Evolutionary conservation across 495 filamentous ascomycete species (phyloP), one percentile per base, ranked within the genome.

Genomic region (Usnea hakonensis): DNA sequence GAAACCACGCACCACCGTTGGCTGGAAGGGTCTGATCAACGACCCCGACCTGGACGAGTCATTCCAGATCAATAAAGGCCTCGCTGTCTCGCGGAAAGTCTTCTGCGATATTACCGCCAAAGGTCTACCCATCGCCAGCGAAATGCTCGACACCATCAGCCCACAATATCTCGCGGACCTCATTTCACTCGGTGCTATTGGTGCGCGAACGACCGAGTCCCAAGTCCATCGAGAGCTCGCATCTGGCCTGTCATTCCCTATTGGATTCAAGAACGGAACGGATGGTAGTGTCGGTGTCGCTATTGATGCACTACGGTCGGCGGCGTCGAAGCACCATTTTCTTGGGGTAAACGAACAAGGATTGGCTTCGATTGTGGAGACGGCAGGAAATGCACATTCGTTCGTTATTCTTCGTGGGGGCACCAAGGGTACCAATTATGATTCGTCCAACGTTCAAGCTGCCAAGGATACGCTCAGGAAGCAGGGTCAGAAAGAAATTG

Each of bases 241-340:
- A 2, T 93, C 89, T 37, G 94, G 94, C 66, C 75, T 97, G 30
- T 91, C 87, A 60, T 98, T 97, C 85, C 94, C 94, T 1, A 90
- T 97, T n/a, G 94, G 94, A 43, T 98, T 98, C 85, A 98, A 98
- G 83, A 98, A 98, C 74, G 94, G 94, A 61, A 98, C 94, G 30
- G 94, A 98, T 73, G 94, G 94, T 33, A 86, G 86, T 0, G 75
- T 98, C 40, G 83, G 87, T 60, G 90, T 97, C 7, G 91, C 94
- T 1, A 88, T 98, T 63, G 91, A 98, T 77, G 94, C 91, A 52
- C 96, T 97, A 75, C 91, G 91, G 58, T 88, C 94, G 16, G 94
- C 96, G 13, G 85, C 80, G 70, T 87, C 93, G 68, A 88, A 90
- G 23, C 94, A 98, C 68, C 94, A 97, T 78, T 97, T 97, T 85